Conservation (phyloP, 2,329 filamentous ascomycete species). For the Pyrenophora tritici-repentis region DNA sequence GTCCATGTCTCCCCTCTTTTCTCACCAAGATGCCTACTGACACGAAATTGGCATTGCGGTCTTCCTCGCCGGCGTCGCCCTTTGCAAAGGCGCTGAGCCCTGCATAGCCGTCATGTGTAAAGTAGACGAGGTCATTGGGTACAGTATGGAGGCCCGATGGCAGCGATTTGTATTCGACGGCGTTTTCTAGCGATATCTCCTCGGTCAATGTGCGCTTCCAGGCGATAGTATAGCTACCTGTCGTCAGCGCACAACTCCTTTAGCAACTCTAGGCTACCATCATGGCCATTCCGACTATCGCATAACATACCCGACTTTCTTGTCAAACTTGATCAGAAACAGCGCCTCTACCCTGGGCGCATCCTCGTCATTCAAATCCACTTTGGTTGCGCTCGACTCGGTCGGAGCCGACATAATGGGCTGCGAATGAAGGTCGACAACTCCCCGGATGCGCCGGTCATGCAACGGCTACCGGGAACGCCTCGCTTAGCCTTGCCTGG, state of each 20-base stretch:
- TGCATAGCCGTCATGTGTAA: slow-evolving; percentile 81
- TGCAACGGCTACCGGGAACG: slow-evolving; percentile 8
- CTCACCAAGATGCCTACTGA: slow-evolving; percentile 89
- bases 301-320: slow-evolving; percentile 75
- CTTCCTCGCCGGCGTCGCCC: slow-evolving; percentile 74
- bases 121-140: slow-evolving; percentile 85
- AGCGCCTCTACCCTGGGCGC: slow-evolving; percentile 64
- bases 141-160: slow-evolving; percentile 93
- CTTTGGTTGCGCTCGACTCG: slow-evolving; percentile 37
- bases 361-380: slow-evolving; percentile 26
- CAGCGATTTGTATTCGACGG: slow-evolving; percentile 94
- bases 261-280: background rate
- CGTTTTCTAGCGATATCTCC: slow-evolving; percentile 76
- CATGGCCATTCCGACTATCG: background rate
- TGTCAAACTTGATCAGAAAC: slow-evolving; percentile 89
- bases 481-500: slow-evolving; percentile 5
- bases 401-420: slow-evolving; percentile 18
- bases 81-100: slow-evolving; percentile 93
- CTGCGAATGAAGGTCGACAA: slow-evolving; percentile 3
- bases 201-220: slow-evolving; percentile 78
- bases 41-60: slow-evolving; percentile 89
- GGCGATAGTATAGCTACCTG: slow-evolving; percentile 72
- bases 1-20: slow-evolving; percentile 70
- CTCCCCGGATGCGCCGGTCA: slow-evolving; percentile 2
- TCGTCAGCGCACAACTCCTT: slow-evolving; percentile 13